Percentiles rank a stretch among this genome's conserved stretches.
phyloP scores from a whole-genome alignment of 2,329 filamentous ascomycete genomes.

The Aspergillus persii region DNA sequence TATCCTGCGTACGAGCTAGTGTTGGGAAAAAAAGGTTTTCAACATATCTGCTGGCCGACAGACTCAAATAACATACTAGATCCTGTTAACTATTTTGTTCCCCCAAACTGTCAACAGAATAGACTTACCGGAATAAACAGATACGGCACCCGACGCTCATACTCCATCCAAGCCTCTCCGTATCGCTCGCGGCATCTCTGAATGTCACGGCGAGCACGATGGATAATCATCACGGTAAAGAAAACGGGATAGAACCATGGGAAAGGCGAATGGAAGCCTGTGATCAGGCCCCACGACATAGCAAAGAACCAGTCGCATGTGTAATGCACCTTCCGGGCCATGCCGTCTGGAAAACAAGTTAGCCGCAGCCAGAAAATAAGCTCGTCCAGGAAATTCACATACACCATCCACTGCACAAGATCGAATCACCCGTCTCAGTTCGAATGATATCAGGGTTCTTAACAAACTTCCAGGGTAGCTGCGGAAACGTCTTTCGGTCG shows the following conservation, averaged over 20 bases:
- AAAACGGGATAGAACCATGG: conserved; percentile 87
- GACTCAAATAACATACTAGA: conserved; percentile 17
- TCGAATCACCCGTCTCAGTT: conserved; percentile 68
- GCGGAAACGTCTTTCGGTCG: conserved; percentile 76
- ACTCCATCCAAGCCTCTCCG: conserved; percentile 76
- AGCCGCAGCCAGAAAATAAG: not conserved
- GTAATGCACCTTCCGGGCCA: conserved; percentile 77
- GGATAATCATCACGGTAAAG: conserved; percentile 74
- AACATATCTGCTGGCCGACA: not conserved
- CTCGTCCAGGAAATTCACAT: conserved; percentile 29
- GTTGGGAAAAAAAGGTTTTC: not conserved
- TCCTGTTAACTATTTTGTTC: not conserved
- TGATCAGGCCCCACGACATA: conserved; percentile 72
- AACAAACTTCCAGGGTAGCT: conserved; percentile 79
- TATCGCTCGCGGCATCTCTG: conserved; percentile 72
- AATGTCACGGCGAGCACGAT: conserved; percentile 73
- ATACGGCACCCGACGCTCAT: conserved; percentile 74
- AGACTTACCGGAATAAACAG: conserved; percentile 70
- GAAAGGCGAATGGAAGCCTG: conserved; percentile 75
- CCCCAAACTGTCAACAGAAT: too few relatives aligned
- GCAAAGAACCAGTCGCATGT: conserved; percentile 77
- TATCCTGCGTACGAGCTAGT: not conserved
- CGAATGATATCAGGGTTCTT: conserved; percentile 75
- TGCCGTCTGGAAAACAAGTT: conserved; percentile 48
- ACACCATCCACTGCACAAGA: conserved; percentile 83